Conservation (phyloP, 768 basidiomycete genomes). For the Pulveroboletus sp. region DNA sequence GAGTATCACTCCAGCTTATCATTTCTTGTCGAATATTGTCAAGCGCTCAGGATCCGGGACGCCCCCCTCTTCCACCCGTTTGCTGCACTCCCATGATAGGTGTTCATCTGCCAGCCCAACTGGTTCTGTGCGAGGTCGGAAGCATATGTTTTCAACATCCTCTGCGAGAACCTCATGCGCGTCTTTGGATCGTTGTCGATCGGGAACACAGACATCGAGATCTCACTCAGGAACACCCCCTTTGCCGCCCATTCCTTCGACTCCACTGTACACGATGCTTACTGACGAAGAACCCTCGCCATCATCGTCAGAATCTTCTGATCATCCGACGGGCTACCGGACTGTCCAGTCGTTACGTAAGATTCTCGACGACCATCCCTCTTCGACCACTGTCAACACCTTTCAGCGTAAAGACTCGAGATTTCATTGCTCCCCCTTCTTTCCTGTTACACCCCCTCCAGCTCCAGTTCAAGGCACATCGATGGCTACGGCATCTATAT, state of each 20-base stretch:
- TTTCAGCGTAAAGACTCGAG: constrained; percentile 11
- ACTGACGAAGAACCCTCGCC: constrained; percentile 53
- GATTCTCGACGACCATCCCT: constrained; percentile 55
- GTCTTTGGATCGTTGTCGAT: constrained; percentile 16
- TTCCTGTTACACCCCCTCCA: constrained; percentile 45
- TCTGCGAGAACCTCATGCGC: constrained; percentile 8
- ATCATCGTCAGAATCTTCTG: constrained; percentile 53
- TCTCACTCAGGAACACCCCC: constrained; percentile 33
- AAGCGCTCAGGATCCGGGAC: constrained; percentile 31
- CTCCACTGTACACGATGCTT: constrained; percentile 49
- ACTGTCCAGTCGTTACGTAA: constrained; percentile 67
- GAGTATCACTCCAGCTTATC: constrained; percentile 55
- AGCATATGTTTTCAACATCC: constrained; percentile 12
- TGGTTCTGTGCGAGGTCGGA: constrained; percentile 24
- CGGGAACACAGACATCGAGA: constrained; percentile 5
- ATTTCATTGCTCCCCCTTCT: constrained; percentile 27
- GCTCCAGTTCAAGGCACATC: constrained; percentile 59
- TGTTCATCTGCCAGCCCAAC: constrained; percentile 33
- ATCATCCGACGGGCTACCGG: constrained; percentile 50
- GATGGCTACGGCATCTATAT: constrained; percentile 74
- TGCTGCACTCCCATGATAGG: constrained; percentile 33
- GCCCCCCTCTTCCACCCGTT: constrained; percentile 21
- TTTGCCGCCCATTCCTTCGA: constrained; percentile 14
- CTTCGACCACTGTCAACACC: constrained; percentile 30
- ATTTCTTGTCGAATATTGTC: constrained; percentile 59